Evolutionary conservation across 2,329 filamentous ascomycete genomes (phyloP), one percentile per base, ranked within the genome.

Genomic region (Trichoderma sp.): DNA sequence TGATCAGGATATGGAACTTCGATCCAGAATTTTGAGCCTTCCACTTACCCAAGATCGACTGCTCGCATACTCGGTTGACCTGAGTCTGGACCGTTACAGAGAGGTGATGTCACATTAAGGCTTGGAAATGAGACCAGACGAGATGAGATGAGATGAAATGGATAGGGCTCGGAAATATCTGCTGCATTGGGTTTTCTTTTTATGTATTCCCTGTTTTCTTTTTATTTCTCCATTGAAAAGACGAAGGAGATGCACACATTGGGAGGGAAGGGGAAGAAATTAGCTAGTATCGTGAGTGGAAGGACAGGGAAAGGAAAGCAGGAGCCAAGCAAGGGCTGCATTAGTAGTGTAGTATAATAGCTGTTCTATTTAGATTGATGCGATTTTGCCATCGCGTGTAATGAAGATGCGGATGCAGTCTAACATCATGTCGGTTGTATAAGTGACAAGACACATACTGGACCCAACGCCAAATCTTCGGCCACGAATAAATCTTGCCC

Each of bases 11-110:
- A 80, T 80, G 79, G 85, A 84, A 71, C 81, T 86, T 72, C 81
- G 81, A 69, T 82, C 80, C 38, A 82, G 80, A 64, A 87, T 93
- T 38, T 84, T 93, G 38, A 86, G 87, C 66, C 83, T 93, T 50
- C 92, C 92, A 1, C 85, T 96, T 71, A 94, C 93, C 5, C 92
- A 94, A 79, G 93, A 96, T 82, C 89, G 91, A 53, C 89, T 93
- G 79, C 84, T 95, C 76, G 88, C 89, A 79, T 93, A 95, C 82
- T 92, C 93, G 9, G 89, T 91, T 41, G 90, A 93, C 76, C 86
- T 95, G 78, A 92, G 93, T 78, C 87, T 92, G 79, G 88, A 89
- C 73, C 94, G 94, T 80, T 95, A 94, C 82, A 87, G 88, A 75
- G 88, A 89, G 75, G 86, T 93, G 56, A 91, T 93, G 89, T 89